phyloP scores from a whole-genome alignment of 192 early-diverging fungal species.

The Polychytrium aggregatum region DNA sequence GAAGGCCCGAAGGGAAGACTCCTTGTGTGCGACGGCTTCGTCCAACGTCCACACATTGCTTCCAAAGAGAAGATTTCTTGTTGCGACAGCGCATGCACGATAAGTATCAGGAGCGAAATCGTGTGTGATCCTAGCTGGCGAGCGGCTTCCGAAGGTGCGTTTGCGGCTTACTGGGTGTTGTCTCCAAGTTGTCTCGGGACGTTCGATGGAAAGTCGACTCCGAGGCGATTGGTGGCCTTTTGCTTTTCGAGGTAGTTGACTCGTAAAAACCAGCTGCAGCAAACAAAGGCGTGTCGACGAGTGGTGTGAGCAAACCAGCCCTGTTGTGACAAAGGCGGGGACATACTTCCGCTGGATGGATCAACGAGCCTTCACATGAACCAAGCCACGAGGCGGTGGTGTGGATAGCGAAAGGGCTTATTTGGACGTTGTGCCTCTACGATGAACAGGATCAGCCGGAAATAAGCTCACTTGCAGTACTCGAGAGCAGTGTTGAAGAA shows the following conservation, averaged over 20 bases:
- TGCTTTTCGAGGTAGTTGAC: constrained; percentile 10
- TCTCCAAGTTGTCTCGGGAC: constrained; percentile 7
- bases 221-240: constrained; percentile 5
- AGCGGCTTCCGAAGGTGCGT: constrained; percentile 3
- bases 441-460: too few species aligned
- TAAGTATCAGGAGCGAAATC: neutral
- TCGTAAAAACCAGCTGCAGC: constrained; percentile 10
- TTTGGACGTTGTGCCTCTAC: too few species aligned
- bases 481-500: too few species aligned
- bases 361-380: too few species aligned
- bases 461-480: too few species aligned
- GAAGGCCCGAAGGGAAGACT: constrained; percentile 15
- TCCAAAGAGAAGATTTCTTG: constrained; percentile 3
- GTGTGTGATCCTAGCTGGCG: neutral
- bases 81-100: constrained; percentile 1
- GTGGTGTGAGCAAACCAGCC: too few species aligned
- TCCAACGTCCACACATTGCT: constrained; percentile 7
- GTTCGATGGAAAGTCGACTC: constrained; percentile 1
- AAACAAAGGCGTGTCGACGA: too few species aligned
- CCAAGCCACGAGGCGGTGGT: too few species aligned
- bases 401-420: too few species aligned
- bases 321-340: too few species aligned
- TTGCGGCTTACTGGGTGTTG: neutral
- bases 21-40: neutral
- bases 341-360: too few species aligned